Percentiles rank a stretch among this genome's conserved stretches.
These are phyloP conservation scores for Cylindrodendrum hubeiense DNA, from an alignment of 2,329 filamentous ascomycete species.

Conservation along the genomic window DNA sequence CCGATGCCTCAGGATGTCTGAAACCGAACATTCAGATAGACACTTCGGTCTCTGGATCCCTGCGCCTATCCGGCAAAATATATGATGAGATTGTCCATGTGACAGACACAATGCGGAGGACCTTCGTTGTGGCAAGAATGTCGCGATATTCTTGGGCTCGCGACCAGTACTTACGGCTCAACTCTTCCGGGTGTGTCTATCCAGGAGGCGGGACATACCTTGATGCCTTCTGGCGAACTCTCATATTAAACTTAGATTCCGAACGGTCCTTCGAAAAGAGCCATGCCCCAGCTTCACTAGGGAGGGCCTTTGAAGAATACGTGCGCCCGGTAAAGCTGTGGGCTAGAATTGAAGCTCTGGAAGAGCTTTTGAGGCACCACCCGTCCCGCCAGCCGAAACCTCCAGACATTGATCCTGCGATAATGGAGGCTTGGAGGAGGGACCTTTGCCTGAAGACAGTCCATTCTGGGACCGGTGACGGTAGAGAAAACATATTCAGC, in stretches of 20 bases:
- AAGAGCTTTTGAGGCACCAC: background rate
- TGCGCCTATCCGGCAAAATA: background rate
- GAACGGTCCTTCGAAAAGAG: background rate
- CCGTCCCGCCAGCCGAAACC: background rate
- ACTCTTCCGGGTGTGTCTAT: background rate
- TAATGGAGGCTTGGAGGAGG: slow-evolving; percentile 6
- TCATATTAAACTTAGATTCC: slow-evolving; percentile 6
- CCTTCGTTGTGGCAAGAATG: slow-evolving; percentile 3
- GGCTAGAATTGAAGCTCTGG: background rate
- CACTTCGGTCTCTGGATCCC: background rate
- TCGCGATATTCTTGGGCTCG: slow-evolving; percentile 16
- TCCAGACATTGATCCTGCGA: background rate
- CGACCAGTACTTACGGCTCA: slow-evolving; percentile 9
- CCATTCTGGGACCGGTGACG: background rate
- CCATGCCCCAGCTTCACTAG: background rate
- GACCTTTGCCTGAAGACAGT: slow-evolving; percentile 1
- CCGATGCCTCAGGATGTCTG: slow-evolving; percentile 1
- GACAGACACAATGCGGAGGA: slow-evolving; percentile 10
- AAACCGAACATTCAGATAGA: background rate
- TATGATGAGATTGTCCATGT: slow-evolving; percentile 10
- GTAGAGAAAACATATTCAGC: slow-evolving; percentile 4
- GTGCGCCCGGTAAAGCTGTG: background rate
- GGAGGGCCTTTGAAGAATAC: slow-evolving; percentile 11
- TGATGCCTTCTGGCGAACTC: slow-evolving; percentile 18
- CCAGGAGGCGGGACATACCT: slow-evolving; percentile 9